Percentiles rank a stretch among this genome's conserved stretches.
These are phyloP conservation scores for Cetradonia linearis DNA, from an alignment of 495 filamentous ascomycete genomes.

Conservation along the genomic window DNA sequence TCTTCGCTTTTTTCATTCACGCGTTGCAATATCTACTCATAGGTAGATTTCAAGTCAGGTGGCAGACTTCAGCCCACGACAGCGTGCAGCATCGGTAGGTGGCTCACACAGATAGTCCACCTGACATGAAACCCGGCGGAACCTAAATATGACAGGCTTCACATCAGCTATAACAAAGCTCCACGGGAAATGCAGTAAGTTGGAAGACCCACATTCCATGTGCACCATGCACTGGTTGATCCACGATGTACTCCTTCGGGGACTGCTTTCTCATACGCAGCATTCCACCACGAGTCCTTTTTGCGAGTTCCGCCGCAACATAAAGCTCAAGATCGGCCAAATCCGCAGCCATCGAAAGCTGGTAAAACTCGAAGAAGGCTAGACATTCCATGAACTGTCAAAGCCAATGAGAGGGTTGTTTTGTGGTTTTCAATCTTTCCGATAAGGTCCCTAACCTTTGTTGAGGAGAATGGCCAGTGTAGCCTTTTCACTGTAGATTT, in stretches of 20 bases:
- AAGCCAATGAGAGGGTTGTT: conserved; percentile 26
- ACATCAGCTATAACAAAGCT: background rate
- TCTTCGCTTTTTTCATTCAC: conserved; percentile 25
- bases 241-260: conserved; percentile 30
- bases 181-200: background rate
- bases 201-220: conserved; percentile 26
- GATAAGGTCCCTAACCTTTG: conserved; percentile 25
- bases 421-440: conserved; percentile 26
- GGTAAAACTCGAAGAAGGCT: conserved; percentile 19
- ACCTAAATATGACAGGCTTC: conserved; percentile 16
- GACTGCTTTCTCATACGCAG: conserved; percentile 23
- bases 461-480: conserved; percentile 23
- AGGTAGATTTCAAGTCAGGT: conserved; percentile 23
- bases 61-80: background rate
- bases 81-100: background rate
- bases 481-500: conserved; percentile 10
- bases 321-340: conserved; percentile 30
- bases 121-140: conserved; percentile 9
- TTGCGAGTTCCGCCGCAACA: conserved; percentile 30
- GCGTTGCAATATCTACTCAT: conserved; percentile 26
- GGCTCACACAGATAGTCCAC: background rate
- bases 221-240: conserved; percentile 25
- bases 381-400: conserved; percentile 26
- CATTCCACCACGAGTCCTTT: conserved; percentile 16
- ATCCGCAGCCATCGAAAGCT: conserved; percentile 27